Percentiles rank a stretch among this genome's conserved stretches.
These are phyloP conservation scores for Neonectria magnoliae DNA, from an alignment of 2,329 filamentous ascomycete genomes.

Conservation along the genomic window DNA sequence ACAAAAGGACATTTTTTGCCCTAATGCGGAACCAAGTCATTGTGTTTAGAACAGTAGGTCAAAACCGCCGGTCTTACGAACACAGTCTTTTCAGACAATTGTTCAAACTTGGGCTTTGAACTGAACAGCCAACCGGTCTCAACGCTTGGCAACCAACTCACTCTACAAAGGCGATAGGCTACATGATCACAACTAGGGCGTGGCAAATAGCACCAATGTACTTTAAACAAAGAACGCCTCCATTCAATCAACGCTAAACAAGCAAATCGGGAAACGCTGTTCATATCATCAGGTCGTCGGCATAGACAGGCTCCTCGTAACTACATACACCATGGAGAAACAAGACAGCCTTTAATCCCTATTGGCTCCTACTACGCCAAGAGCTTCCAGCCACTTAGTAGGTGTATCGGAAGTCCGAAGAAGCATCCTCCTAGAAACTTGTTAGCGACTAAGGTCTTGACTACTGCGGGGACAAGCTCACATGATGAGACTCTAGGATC, in stretches of 20 bases:
- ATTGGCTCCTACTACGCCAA: background rate
- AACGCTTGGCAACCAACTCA: background rate
- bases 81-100: background rate
- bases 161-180: background rate
- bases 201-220: too few relatives aligned
- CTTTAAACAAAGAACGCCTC: background rate
- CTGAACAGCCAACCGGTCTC: background rate
- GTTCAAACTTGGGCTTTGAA: background rate
- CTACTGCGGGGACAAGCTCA: constrained; percentile 46
- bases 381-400: constrained; percentile 36
- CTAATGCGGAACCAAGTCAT: background rate
- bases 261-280: background rate
- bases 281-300: background rate
- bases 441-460: constrained; percentile 23
- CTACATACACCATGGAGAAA: constrained; percentile 20
- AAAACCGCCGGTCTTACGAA: background rate
- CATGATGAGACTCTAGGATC: constrained; percentile 60
- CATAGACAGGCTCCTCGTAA: background rate
- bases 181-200: background rate
- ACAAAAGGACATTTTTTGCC: background rate
- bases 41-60: background rate
- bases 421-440: constrained; percentile 38
- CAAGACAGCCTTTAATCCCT: background rate
- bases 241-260: background rate
- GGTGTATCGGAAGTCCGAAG: constrained; percentile 49